Base-by-base conservation (phyloP, 306 rosid genomes). In the Vigna radiata region DNA sequence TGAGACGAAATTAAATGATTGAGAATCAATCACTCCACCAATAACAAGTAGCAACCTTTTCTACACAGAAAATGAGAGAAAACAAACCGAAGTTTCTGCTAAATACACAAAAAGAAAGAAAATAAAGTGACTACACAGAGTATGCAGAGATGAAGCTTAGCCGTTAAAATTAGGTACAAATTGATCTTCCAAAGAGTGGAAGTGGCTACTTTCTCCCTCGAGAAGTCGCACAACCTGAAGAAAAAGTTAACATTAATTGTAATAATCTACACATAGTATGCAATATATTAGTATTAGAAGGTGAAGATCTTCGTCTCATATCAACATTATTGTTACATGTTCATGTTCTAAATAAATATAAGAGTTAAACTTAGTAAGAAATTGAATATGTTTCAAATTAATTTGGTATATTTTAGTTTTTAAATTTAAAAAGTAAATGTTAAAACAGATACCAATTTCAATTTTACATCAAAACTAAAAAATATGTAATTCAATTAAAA, bases 171-270 rank as follows among this genome's bases (percentile, higher is more conserved):
- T 75, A n/a, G 92, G 85, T 56, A 75, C 63, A 48, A 83, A 80
- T 39, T 85, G 84, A 67, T 83, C 93, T 61, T 83, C 88, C 54
- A 88, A 33, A 33, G 85, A 77, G 68, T 77, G 87, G 69, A 86
- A 87, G 66, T 83, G 83, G 47, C 73, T 85, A 48, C 77, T 88
- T 65, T 86, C 92, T 37, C 96, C 97, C 87, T 91, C 96, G 29
- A 93, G 93, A 80, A 89, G 82, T 9, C 92, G 90, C 85, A 93
- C 97, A 73, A 90, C 92, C 98, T 91, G 86, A 68, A 66, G 63
- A 79, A 47, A 47, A 72, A 58, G 39, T 2, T 54, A 33, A 33
- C 1, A 56, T 77, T 37, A 52, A 47, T 50, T 10, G 48, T 29
- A 68, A 64, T 29, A 68, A 64, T 52, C 71, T 66, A 56, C 2